These are phyloP conservation scores for Taxawa tesnikishii DNA, from an alignment of 2,329 filamentous ascomycete genomes.

Conservation along the genomic window DNA sequence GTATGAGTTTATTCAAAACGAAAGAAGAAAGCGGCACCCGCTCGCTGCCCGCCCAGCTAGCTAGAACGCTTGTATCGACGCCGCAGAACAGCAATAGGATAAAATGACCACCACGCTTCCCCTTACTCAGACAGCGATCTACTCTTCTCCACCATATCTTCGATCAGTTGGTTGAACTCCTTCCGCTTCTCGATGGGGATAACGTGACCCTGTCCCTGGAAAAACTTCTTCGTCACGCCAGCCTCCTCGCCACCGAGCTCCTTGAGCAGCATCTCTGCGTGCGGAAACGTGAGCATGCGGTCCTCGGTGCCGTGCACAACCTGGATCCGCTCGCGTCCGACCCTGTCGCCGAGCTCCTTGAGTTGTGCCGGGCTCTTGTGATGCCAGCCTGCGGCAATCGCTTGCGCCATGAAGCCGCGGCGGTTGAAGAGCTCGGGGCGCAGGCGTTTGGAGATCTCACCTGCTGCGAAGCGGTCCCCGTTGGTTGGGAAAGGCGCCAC, in stretches of 20 bases:
- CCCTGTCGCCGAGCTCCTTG: conserved; percentile 48
- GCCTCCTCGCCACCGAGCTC: conserved; percentile 48
- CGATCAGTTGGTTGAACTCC: conserved; percentile 56
- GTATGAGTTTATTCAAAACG: no score
- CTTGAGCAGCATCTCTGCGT: conserved; percentile 56
- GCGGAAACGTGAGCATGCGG: conserved; percentile 62
- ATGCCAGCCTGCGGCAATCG: conserved; percentile 70
- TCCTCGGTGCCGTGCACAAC: conserved; percentile 67
- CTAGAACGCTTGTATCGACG: no score
- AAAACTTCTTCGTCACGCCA: conserved; percentile 43
- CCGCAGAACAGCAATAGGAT: no score
- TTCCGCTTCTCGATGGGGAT: conserved; percentile 56
- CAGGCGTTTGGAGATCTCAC: conserved; percentile 61
- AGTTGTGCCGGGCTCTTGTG: conserved; percentile 59
- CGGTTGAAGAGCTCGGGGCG: conserved; percentile 49
- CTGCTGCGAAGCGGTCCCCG: conserved; percentile 70
- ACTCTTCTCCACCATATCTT: conserved; percentile 42
- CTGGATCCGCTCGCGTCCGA: conserved; percentile 63
- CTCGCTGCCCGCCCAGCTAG: no score
- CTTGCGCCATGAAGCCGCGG: conserved; percentile 62
- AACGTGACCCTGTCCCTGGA: conserved; percentile 66
- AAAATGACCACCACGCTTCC: no score
- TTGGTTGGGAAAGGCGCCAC: conserved; percentile 54
- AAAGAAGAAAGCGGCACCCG: no score
- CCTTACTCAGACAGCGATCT: conserved; percentile 28